Percentiles rank a stretch among this genome's conserved stretches.
Conservation (phyloP, 2,329 filamentous ascomycete species). For the Intubia oerlemansii region DNA sequence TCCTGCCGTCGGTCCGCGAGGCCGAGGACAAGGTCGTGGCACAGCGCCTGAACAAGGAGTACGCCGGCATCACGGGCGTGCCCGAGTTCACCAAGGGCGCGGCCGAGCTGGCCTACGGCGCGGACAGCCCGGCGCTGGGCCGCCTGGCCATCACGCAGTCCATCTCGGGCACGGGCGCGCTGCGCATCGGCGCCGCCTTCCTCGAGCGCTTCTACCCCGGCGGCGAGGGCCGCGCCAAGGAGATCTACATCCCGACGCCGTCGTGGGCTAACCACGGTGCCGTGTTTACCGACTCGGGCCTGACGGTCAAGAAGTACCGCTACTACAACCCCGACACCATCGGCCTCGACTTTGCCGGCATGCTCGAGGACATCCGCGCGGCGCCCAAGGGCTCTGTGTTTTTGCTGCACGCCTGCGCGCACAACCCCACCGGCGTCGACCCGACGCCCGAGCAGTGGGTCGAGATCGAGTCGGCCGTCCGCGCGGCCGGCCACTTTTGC, state of each 20-base stretch:
- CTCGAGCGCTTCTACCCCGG: conserved; percentile 77
- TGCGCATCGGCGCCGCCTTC: conserved; percentile 89
- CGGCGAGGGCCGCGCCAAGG: conserved; percentile 37
- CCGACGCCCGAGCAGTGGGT: conserved; percentile 83
- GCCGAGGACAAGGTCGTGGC: conserved; percentile 76
- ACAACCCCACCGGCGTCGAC: conserved; percentile 95
- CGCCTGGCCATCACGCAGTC: conserved; percentile 87
- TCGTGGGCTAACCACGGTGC: conserved; percentile 98
- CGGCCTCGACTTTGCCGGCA: conserved; percentile 87
- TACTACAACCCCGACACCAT: conserved; percentile 99
- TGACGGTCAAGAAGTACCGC: conserved; percentile 84
- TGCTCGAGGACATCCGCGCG: conserved; percentile 75
- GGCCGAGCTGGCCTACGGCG: conserved; percentile 73
- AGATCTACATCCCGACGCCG: conserved; percentile 87
- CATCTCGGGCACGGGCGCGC: conserved; percentile 91
- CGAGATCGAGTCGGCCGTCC: conserved; percentile 71
- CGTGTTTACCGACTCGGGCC: conserved; percentile 81
- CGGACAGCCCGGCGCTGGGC: conserved; percentile 50
- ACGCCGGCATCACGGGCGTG: conserved; percentile 91
- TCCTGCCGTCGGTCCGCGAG: conserved; percentile 76
- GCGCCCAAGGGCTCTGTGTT: conserved; percentile 76
- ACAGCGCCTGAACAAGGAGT: conserved; percentile 78
- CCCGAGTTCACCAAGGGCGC: conserved; percentile 86
- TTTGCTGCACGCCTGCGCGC: conserved; percentile 88
- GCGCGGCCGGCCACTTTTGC: conserved; percentile 69